Evolutionary conservation across 768 basidiomycete genomes (phyloP).

Genomic region (Hericium erinaceus): DNA sequence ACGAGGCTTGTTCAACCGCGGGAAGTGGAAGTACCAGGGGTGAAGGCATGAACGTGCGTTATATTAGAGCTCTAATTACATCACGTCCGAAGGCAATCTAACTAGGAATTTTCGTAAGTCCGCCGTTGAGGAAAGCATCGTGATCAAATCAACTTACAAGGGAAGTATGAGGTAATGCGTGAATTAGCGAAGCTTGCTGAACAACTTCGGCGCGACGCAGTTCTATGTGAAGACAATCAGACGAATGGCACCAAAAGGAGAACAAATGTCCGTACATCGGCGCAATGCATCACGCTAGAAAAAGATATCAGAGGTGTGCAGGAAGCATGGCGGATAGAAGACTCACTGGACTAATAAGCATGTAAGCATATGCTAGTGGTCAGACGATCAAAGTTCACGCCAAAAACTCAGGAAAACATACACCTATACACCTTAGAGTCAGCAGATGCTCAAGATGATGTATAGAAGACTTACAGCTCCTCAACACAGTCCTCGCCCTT

Average conservation of each 20-base stretch:
- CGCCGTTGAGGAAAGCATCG: background rate
- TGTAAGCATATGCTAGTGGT: conserved; percentile 1
- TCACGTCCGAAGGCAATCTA: background rate
- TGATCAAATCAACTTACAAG: background rate
- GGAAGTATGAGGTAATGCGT: background rate
- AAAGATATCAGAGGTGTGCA: conserved; percentile 6
- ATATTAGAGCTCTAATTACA: background rate
- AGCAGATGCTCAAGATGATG: background rate
- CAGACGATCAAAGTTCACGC: background rate
- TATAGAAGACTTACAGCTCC: conserved; percentile 59
- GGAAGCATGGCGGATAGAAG: background rate
- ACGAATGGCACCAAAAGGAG: background rate
- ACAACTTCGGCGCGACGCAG: conserved; percentile 72
- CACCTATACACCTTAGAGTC: conserved; percentile 3
- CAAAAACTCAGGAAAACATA: conserved; percentile 13
- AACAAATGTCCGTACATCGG: conserved; percentile 49
- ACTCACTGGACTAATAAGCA: conserved; percentile 57
- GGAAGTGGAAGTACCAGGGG: too few species aligned
- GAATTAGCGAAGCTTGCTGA: conserved; percentile 56
- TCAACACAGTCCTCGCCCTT: conserved; percentile 90
- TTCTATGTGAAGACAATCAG: conserved; percentile 21
- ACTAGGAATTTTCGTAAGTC: background rate
- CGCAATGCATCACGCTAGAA: conserved; percentile 84
- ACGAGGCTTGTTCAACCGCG: too few species aligned
- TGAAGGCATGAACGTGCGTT: background rate